Evolutionary conservation across 805 yeast genomes (phyloP).

Genomic region (Candida jianshihensis): DNA sequence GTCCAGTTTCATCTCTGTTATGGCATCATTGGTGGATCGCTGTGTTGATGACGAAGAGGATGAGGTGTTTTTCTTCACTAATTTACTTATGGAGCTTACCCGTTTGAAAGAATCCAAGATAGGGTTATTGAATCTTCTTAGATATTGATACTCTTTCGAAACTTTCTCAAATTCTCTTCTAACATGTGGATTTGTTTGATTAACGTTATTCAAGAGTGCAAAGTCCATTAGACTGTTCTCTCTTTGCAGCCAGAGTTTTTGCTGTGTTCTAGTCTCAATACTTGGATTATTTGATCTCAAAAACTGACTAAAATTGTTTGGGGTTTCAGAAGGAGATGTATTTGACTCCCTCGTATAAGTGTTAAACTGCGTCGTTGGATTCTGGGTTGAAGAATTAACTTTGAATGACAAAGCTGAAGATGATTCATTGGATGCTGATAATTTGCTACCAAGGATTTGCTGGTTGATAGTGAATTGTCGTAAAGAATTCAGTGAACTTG

Average conservation of each 20-base stretch:
- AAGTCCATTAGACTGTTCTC: constrained; percentile 65
- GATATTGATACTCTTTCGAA: constrained; percentile 65
- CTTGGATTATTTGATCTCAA: constrained; percentile 30
- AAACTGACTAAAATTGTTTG: constrained; percentile 35
- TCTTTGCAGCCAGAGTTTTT: constrained; percentile 75
- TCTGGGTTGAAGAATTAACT: constrained; percentile 10
- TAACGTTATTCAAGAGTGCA: constrained; percentile 9
- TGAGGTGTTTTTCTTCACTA: background rate
- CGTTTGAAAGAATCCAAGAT: constrained; percentile 56
- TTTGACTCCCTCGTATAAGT: constrained; percentile 12
- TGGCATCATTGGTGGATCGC: background rate
- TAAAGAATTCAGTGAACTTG: constrained; percentile 17
- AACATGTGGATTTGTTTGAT: constrained; percentile 36
- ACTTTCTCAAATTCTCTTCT: constrained; percentile 75
- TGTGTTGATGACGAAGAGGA: background rate
- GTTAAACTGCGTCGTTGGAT: constrained; percentile 16
- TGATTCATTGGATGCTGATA: constrained; percentile 15
- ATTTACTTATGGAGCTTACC: constrained; percentile 20
- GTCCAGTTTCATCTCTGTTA: constrained; percentile 2
- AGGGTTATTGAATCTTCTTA: constrained; percentile 66
- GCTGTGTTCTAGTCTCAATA: constrained; percentile 71
- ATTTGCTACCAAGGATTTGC: background rate
- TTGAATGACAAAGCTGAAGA: constrained; percentile 17
- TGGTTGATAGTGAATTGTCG: constrained; percentile 18
- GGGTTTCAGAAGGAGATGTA: constrained; percentile 14